Base-by-base conservation (phyloP, 495 filamentous ascomycete genomes). In the Aspergillus campestris region DNA sequence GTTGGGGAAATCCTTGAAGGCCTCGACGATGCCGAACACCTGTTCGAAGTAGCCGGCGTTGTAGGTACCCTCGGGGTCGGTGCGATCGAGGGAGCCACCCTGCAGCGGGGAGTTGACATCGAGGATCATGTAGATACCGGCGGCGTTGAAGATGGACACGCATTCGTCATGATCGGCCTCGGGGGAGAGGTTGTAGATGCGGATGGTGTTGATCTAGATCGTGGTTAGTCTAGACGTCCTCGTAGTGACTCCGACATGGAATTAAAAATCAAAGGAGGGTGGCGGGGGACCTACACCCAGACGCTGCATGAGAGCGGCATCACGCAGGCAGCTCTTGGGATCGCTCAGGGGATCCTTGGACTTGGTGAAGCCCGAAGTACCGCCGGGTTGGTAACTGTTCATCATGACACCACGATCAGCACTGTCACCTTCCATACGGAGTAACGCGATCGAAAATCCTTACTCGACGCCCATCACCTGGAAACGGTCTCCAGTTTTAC, bases 1-100 rank as follows among this genome's bases (percentile, higher is more conserved):
- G 67, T 97, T 97, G 49, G 88, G 87, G 65, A 87, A 97, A 62
- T 76, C 75, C 72, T 90, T 91, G 82, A 97, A 97, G 29, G 84
- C 86, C 71, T 97, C 91, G 27, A 96, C 87, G 34, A 97, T 75
- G 56, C 81, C 82, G 64, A 95, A 96, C 48, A 87, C 86, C 56
- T 89, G 82, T 53, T 81, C 77, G 48, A 94, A 77, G 63, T 97
- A 97, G 30, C 58, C 66, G 33, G 68, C 66, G 56, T 80, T 80
- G 74, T 96, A 97, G 46, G 79, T 84, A 42, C 72, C 70, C 50
- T 53, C 58, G 12, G 91, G 87, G 49, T 83, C 70, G 29, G 60
- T 71, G 43, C 82, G 81, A 66, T 89, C 77, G 38, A 97, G 69
- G 44, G 79, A 83, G 58, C 92, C 80, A 50, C 84, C 84, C 15